Conservation (phyloP, 208 protist genomes). For the Leishmania tarentolae region DNA sequence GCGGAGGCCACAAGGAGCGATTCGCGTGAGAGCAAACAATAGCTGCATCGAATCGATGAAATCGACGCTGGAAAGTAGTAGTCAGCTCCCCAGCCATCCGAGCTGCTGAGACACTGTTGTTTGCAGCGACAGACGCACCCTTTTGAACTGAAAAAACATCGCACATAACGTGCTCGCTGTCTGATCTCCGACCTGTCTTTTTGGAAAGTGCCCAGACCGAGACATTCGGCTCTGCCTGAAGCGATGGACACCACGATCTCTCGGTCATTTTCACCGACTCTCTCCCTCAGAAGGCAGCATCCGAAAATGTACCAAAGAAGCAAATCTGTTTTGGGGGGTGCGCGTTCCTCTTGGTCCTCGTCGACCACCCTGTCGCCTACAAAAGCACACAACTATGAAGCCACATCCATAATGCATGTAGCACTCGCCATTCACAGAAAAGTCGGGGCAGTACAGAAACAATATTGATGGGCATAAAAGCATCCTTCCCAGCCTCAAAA, state of each 20-base stretch:
- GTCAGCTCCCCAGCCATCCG: conserved; percentile 29
- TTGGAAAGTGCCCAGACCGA: neutral
- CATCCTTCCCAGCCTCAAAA: neutral
- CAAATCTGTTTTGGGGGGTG: neutral
- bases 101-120: conserved; percentile 46
- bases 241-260: conserved; percentile 25
- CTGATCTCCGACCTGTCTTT: neutral
- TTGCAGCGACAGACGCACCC: conserved; percentile 51
- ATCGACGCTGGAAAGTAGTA: conserved; percentile 17
- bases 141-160: conserved; percentile 1
- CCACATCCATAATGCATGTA: neutral
- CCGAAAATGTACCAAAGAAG: conserved; percentile 9
- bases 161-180: neutral
- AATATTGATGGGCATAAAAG: neutral
- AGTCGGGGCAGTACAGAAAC: neutral
- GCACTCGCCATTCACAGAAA: neutral
- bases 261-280: conserved; percentile 5
- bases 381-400: neutral
- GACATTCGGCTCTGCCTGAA: neutral
- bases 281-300: neutral
- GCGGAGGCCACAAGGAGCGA: conserved; percentile 40
- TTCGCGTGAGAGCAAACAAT: conserved; percentile 65
- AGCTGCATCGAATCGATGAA: conserved; percentile 45
- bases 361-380: neutral
- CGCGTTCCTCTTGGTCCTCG: neutral